A percentile compares a stretch with the other conserved stretches of the same genome.
phyloP scores from a whole-genome alignment of 1,139 yeast species.

The Pichia sp. region DNA sequence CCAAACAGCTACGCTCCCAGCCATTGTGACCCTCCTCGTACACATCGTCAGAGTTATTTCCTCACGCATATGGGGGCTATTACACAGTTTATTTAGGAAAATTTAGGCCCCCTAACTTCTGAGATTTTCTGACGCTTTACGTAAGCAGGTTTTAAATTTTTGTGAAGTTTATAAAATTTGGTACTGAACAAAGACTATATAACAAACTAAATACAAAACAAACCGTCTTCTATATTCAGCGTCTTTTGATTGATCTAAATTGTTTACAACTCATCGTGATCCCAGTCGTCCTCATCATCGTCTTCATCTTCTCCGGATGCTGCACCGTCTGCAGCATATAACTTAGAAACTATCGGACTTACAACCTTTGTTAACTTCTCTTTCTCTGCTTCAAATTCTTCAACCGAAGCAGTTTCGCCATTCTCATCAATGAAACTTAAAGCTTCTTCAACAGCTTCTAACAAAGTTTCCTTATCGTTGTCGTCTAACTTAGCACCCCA shows the following conservation, averaged over 20 bases:
- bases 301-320: constrained; percentile 35
- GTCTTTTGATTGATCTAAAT: no score
- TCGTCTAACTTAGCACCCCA: constrained; percentile 62
- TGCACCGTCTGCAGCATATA: constrained; percentile 65
- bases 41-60: no score
- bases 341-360: constrained; percentile 87
- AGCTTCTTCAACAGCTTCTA: constrained; percentile 85
- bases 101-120: no score
- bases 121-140: no score
- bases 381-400: constrained; percentile 91
- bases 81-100: neutral
- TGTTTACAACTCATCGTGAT: constrained; percentile 34
- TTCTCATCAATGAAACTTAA: constrained; percentile 88
- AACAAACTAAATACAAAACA: neutral
- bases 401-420: constrained; percentile 77
- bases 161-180: neutral
- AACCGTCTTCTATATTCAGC: neutral
- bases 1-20: no score
- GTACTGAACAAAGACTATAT: neutral
- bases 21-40: no score
- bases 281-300: constrained; percentile 35
- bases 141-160: neutral
- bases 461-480: constrained; percentile 86
- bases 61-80: neutral
- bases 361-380: constrained; percentile 81